Conservation (phyloP, 106 monocot genomes). For the Platanthera zijinensis region DNA sequence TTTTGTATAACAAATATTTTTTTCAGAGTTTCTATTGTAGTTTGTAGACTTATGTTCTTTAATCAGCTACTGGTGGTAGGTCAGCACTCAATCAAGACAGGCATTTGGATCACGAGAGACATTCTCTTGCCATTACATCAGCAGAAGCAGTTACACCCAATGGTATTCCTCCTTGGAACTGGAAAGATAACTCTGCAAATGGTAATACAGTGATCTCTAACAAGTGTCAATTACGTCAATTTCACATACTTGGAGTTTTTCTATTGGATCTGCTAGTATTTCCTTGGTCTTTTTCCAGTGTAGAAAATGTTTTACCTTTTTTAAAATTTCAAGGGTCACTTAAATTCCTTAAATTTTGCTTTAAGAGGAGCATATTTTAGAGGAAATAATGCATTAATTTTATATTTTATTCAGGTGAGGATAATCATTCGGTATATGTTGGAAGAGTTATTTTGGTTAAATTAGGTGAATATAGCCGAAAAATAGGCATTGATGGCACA, state of each 20-base stretch:
- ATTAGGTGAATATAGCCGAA: slow-evolving; percentile 65
- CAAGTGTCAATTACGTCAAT: not conserved
- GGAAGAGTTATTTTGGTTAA: slow-evolving; percentile 83
- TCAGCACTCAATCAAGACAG: slow-evolving; percentile 71
- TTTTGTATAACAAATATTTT: not conserved
- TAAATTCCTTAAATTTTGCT: not conserved
- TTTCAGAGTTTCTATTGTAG: not conserved
- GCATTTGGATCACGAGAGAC: slow-evolving; percentile 66
- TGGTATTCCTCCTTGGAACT: slow-evolving; percentile 90
- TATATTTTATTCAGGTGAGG: slow-evolving; percentile 33
- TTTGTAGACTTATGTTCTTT: slow-evolving; percentile 7
- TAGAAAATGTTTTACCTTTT: not conserved
- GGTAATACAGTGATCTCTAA: slow-evolving; percentile 28
- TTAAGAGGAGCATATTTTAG: not conserved
- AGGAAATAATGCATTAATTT: not conserved
- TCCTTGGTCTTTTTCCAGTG: not conserved
- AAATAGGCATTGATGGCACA: slow-evolving; percentile 80
- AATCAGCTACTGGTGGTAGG: slow-evolving; percentile 52
- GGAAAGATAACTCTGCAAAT: slow-evolving; percentile 78
- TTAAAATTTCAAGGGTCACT: not conserved
- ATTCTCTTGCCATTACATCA: slow-evolving; percentile 81
- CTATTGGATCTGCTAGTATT: not conserved
- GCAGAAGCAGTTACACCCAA: slow-evolving; percentile 59
- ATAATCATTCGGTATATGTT: slow-evolving; percentile 42
- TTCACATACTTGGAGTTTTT: not conserved